Evolutionary conservation across 2,329 filamentous ascomycete species (phyloP).

Genomic region (Neopestalotiopsis sp.): DNA sequence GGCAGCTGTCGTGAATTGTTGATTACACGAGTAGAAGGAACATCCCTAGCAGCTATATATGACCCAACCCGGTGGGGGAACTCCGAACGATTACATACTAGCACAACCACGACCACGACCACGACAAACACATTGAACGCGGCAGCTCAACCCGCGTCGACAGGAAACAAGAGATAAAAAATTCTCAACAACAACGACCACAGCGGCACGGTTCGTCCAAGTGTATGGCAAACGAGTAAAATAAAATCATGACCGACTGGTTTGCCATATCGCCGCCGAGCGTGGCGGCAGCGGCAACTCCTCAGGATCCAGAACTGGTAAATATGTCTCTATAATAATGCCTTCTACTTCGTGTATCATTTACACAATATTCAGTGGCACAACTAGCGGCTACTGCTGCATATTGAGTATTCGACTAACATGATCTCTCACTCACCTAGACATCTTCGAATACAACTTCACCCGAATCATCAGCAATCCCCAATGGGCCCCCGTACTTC

Average conservation of each 20-base stretch:
- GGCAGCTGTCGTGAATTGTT: background rate
- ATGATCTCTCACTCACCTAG: background rate
- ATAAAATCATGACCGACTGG: conserved; percentile 3
- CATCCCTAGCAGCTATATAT: background rate
- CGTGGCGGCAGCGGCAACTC: conserved; percentile 1
- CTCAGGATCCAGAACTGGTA: conserved; percentile 11
- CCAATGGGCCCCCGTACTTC: conserved; percentile 42
- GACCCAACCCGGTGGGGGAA: conserved; percentile 7
- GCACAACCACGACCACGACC: background rate
- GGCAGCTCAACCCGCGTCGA: background rate
- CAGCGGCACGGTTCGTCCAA: background rate
- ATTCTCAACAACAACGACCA: background rate
- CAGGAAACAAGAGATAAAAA: background rate
- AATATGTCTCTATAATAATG: background rate
- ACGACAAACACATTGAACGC: background rate
- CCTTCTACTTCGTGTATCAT: background rate
- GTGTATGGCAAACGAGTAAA: background rate
- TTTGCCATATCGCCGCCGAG: conserved; percentile 1
- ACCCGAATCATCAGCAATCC: background rate
- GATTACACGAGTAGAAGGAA: background rate
- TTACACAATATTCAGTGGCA: background rate
- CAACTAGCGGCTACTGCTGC: background rate
- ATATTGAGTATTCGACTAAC: background rate
- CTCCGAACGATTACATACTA: background rate
- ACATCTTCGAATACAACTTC: conserved; percentile 5